Evolutionary conservation across 495 filamentous ascomycete species (phyloP), one percentile per base, ranked within the genome.

Genomic region (Penicillium crystallinum): DNA sequence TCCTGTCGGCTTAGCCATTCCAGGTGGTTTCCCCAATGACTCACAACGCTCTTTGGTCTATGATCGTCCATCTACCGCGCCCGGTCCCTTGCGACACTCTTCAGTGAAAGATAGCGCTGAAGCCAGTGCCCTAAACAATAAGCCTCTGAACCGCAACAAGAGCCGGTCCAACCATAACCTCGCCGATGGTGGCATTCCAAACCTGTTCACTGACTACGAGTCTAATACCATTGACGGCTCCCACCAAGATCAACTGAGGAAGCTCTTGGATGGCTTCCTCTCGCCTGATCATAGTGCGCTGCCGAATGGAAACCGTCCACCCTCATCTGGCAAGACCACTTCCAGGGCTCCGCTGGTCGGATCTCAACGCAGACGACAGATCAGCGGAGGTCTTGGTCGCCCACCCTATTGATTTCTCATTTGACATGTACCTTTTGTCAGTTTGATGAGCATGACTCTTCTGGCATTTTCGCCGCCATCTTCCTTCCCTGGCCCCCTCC

Each of bases 1-100:
- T 18, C 74, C 74, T 23, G 54, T 58, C 1, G 64, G 59, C 9
- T 52, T 77, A n/a, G 54, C 66, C 18, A 67, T 72, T 31, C 69
- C 70, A 5, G 68, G 68, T 22, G 65, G 66, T 29, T 69, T 68
- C 42, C 66, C 72, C 4, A 69, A 67, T 33, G 68, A 67, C 37
- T 69, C 68, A n/a, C 65, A 71, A 44, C 66, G 66, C 12, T 73
- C 67, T 4, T 42, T 70, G 47, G 18, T 61, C 30, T 40, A 54
- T 18, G 69, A 70, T 22, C 69, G 69, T n/a, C 71, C 67, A n/a
- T 65, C 64, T 15, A 74, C 70, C 15, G 67, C 69, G 5, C 67
- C 72, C 4, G 62, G 54, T 25, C 58, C 64, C 11, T 67, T 58
- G 9, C 57, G 43, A 35, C 57, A 63, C 37, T 49, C 58, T 21